Evolutionary conservation across 768 basidiomycete genomes (phyloP), one percentile per base, ranked within the genome.

Genomic region (Tricholoma matsutake): DNA sequence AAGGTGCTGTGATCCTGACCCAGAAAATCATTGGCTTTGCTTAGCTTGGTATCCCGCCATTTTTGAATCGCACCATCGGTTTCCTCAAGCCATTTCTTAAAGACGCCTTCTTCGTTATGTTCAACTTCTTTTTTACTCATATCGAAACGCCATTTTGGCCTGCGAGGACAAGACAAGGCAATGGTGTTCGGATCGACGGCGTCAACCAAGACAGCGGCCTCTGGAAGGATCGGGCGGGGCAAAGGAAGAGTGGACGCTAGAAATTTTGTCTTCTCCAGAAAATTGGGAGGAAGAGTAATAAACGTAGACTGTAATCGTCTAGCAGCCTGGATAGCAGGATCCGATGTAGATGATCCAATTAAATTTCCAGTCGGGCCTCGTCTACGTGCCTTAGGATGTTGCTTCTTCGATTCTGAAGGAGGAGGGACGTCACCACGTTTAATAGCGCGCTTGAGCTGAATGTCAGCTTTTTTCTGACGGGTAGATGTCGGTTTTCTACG

Each of bases 81-180:
- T 65, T 84, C 76, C 4, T 76, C 71, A 18, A 93, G 76, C 94
- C 95, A 97, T 69, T 87, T 88, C 58, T 75, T 81, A 75, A 94
- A 96, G 39, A 86, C 51, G 0, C 87, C 92, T 68, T 94, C 91
- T 74, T 98, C 96, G 69, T 96, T 97, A 57, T 79, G 80, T 68
- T 98, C 94, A 14, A 98, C 88, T 73, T 95, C 91, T 22, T 83
- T 85, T 78, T 96, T 98, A 41, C 86, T 81, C 87, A 91, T 90
- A 22, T 91, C 88, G 70, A 86, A 92, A 18, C 83, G 78, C 92
- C 95, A 97, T 71, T 89, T 94, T 3, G 96, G 95, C 60, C 96
- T 72, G 63, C 75, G 83, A 16, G 92, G 92, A 67, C 82, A 84
- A 37, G 72, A 71, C 64, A 84, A 71, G 6, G 54, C 52, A 1